Evolutionary conservation across 2,329 filamentous ascomycete species (phyloP).

Genomic region (Pezicula neosporulosa): DNA sequence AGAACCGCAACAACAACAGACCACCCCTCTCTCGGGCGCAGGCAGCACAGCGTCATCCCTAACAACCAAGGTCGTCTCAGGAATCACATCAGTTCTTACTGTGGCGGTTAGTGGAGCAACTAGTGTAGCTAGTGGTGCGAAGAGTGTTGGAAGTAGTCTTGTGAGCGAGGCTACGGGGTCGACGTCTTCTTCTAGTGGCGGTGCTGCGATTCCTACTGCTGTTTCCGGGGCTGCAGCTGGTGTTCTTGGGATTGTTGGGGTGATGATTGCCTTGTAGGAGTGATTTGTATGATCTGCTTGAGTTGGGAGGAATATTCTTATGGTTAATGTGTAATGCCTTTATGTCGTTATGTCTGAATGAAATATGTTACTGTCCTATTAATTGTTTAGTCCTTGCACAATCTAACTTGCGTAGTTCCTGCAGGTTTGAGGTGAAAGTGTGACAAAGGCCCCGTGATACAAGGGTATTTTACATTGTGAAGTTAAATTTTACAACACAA

Average conservation of each 20-base stretch:
- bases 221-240: constrained; percentile 9
- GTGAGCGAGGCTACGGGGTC: neutral
- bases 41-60: constrained; percentile 8
- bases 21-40: neutral
- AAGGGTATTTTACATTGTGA: too few species aligned
- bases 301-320: neutral
- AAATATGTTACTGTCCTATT: neutral
- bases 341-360: neutral
- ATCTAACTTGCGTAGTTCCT: too few species aligned
- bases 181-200: constrained; percentile 1
- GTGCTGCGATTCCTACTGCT: constrained; percentile 6
- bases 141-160: constrained; percentile 3
- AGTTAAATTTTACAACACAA: too few species aligned
- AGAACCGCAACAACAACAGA: constrained; percentile 1
- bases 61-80: constrained; percentile 11
- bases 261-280: constrained; percentile 11
- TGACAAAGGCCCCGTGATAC: too few species aligned
- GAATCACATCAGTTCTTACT: constrained; percentile 10
- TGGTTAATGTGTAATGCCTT: neutral
- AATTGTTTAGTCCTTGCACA: too few species aligned
- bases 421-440: too few species aligned
- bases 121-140: neutral
- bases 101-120: constrained; percentile 5
- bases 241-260: constrained; percentile 10
- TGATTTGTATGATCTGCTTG: neutral